phyloP scores from a whole-genome alignment of 2,329 filamentous ascomycete species.

The Aspergillus pseudotamarii region DNA sequence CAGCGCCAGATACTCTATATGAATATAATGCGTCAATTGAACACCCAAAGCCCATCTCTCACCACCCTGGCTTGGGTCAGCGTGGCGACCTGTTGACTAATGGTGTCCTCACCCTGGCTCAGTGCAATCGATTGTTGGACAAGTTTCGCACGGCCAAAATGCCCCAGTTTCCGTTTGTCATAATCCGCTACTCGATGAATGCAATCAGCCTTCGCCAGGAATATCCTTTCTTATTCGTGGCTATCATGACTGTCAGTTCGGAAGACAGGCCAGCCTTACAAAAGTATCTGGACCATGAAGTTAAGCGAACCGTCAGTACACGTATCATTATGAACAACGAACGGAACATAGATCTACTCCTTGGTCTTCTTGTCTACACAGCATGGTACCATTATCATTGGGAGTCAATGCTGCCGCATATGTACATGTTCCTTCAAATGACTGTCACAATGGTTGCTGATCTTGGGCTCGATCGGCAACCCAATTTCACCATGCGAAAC shows the following conservation, averaged over 20 bases:
- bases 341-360: neutral
- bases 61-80: neutral
- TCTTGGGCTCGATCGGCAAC: conserved; percentile 3
- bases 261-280: neutral
- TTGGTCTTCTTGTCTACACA: conserved; percentile 14
- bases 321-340: neutral
- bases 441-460: conserved; percentile 10
- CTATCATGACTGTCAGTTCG: neutral
- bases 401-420: conserved; percentile 2
- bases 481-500: conserved; percentile 5
- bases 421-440: conserved; percentile 14
- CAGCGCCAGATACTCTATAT: neutral
- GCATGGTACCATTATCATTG: conserved; percentile 19
- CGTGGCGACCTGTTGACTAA: neutral
- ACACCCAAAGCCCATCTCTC: neutral
- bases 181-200: neutral
- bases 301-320: neutral
- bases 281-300: neutral
- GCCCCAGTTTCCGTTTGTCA: conserved; percentile 15
- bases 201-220: neutral
- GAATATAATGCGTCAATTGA: neutral
- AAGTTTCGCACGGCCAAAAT: conserved; percentile 15
- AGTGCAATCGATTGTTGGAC: conserved; percentile 3
- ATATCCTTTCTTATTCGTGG: neutral
- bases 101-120: neutral